Percentiles rank a stretch among this genome's conserved stretches.
Conservation (phyloP, 768 basidiomycete genomes). For the Chalciporus sphaerocephalus region DNA sequence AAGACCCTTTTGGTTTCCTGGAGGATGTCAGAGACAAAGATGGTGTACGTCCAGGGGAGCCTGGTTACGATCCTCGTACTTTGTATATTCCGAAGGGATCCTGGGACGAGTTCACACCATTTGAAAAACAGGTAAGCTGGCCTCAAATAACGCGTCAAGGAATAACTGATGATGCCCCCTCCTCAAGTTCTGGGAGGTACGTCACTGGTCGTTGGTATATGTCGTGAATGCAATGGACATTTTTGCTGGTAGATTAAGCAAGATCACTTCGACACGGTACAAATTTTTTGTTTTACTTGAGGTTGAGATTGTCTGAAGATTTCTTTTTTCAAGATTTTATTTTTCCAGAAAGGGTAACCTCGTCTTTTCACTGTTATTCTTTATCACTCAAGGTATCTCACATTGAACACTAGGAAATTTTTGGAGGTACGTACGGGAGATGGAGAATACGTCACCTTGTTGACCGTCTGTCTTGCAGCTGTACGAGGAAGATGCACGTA, state of each 20-base stretch:
- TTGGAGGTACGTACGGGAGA: slow-evolving; percentile 49
- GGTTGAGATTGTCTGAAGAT: slow-evolving; percentile 15
- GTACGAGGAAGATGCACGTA: slow-evolving; percentile 94
- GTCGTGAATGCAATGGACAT: slow-evolving; percentile 7
- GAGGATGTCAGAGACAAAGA: slow-evolving; percentile 77
- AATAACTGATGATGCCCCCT: neutral
- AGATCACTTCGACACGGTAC: slow-evolving; percentile 90
- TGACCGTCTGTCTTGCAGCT: slow-evolving; percentile 36
- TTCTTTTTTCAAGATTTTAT: slow-evolving; percentile 55
- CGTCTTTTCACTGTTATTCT: slow-evolving; percentile 3
- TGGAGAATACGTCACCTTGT: neutral
- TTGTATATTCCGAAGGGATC: slow-evolving; percentile 70
- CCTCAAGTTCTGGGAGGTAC: slow-evolving; percentile 68
- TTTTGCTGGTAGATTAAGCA: slow-evolving; percentile 80
- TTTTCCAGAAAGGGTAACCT: slow-evolving; percentile 93
- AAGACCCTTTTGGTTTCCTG: slow-evolving; percentile 76
- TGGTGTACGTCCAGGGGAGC: slow-evolving; percentile 67
- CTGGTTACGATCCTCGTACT: slow-evolving; percentile 88
- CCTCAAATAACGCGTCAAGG: neutral
- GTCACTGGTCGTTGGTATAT: slow-evolving; percentile 28
- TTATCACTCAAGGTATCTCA: neutral
- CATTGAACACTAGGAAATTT: slow-evolving; percentile 60
- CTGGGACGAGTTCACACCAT: slow-evolving; percentile 87
- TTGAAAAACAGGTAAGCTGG: slow-evolving; percentile 75
- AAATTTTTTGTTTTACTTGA: slow-evolving; percentile 5